Conservation (phyloP, 2,329 filamentous ascomycete genomes). For the Aspergillus costaricaensis region DNA sequence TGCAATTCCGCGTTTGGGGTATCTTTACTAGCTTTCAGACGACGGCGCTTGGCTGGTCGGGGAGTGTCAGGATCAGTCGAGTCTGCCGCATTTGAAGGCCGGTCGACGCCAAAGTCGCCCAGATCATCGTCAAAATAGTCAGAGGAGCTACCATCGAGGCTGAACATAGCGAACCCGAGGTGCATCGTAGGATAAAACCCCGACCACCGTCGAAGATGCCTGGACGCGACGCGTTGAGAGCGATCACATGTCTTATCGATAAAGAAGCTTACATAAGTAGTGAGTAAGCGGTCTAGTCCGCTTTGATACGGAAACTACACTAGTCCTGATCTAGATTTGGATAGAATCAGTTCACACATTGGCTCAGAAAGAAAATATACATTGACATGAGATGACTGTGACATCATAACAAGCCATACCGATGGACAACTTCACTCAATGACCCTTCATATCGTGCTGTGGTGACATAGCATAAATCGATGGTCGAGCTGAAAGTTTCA, state of each 20-base stretch:
- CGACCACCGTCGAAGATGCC: background rate
- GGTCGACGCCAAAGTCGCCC: slow-evolving; percentile 32
- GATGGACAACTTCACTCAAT: too few species aligned
- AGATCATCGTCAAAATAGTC: slow-evolving; percentile 35
- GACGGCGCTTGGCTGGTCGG: slow-evolving; percentile 39
- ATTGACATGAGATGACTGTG: too few species aligned
- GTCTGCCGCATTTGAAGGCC: slow-evolving; percentile 17
- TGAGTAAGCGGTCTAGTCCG: background rate
- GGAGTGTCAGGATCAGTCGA: slow-evolving; percentile 20
- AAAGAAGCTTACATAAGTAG: background rate
- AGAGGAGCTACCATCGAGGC: slow-evolving; percentile 28
- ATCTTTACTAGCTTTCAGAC: slow-evolving; percentile 24
- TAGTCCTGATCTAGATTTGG: too few species aligned
- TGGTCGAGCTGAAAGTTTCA: too few species aligned
- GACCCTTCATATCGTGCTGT: too few species aligned
- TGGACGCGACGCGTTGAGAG: slow-evolving; percentile 18
- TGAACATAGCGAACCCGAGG: slow-evolving; percentile 30
- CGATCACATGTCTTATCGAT: slow-evolving; percentile 5
- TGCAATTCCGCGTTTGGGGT: background rate
- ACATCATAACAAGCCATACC: too few species aligned
- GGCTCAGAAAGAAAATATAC: too few species aligned
- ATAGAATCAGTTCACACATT: too few species aligned
- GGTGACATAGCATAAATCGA: too few species aligned
- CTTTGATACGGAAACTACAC: too few species aligned
- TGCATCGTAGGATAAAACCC: background rate